phyloP scores from a whole-genome alignment of 768 basidiomycete species.

The Leccinum olivaceopallidum region DNA sequence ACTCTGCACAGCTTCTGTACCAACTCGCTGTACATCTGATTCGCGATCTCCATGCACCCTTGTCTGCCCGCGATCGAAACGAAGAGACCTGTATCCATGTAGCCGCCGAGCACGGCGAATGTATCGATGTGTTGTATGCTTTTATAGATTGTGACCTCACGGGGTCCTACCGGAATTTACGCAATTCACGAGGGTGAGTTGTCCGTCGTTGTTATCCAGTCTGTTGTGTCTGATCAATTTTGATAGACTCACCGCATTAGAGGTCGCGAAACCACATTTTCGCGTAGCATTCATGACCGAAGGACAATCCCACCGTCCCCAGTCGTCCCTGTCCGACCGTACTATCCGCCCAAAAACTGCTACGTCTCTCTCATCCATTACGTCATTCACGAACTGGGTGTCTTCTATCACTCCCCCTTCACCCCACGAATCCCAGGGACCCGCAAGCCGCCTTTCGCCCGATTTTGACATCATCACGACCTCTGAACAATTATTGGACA shows the following conservation, averaged over 20 bases:
- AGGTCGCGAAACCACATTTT: conserved; percentile 69
- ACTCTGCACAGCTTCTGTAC: conserved; percentile 44
- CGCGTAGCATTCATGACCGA: conserved; percentile 60
- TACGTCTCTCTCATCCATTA: conserved; percentile 48
- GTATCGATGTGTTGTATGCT: conserved; percentile 59
- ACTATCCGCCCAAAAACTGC: conserved; percentile 49
- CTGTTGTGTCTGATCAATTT: not conserved
- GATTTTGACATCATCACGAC: conserved; percentile 48
- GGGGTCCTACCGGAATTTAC: conserved; percentile 54
- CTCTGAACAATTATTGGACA: conserved; percentile 51
- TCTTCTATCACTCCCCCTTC: conserved; percentile 19
- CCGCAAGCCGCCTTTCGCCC: conserved; percentile 37
- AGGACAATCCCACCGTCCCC: conserved; percentile 45
- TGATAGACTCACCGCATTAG: conserved; percentile 54
- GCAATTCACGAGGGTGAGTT: conserved; percentile 71
- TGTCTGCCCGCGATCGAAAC: conserved; percentile 62
- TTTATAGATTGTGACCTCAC: conserved; percentile 66
- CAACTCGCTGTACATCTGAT: conserved; percentile 68
- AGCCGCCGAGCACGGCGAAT: conserved; percentile 73
- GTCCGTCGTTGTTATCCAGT: not conserved
- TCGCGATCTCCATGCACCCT: conserved; percentile 65
- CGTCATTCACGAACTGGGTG: conserved; percentile 42
- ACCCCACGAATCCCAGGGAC: conserved; percentile 29
- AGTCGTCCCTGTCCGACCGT: conserved; percentile 54
- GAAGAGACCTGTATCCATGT: conserved; percentile 81